A percentile compares a stretch with the other conserved stretches of the same genome.
Conservation (phyloP, 2,329 filamentous ascomycete species). For the Pyrenophora tritici-repentis region DNA sequence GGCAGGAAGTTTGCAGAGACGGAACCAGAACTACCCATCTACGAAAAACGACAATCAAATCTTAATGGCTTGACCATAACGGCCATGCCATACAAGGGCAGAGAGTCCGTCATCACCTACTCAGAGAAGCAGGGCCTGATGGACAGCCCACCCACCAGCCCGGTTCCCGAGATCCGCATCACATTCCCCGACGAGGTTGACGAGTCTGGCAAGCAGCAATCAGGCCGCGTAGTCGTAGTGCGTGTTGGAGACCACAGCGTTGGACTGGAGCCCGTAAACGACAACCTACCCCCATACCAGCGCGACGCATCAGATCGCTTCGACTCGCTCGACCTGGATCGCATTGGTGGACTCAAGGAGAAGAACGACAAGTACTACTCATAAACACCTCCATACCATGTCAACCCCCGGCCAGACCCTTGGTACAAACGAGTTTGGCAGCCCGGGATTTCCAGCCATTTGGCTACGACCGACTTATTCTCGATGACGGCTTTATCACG, state of each 20-base stretch:
- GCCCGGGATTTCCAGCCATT: constrained; percentile 33
- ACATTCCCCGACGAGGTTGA: constrained; percentile 97
- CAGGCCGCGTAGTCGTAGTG: constrained; percentile 88
- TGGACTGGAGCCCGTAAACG: constrained; percentile 81
- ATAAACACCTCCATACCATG: constrained; percentile 16
- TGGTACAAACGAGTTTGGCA: constrained; percentile 18
- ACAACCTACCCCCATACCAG: constrained; percentile 87
- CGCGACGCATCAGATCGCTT: constrained; percentile 79
- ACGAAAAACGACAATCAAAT: constrained; percentile 63
- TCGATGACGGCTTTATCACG: constrained; percentile 42
- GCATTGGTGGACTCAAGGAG: constrained; percentile 92
- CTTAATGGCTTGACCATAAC: constrained; percentile 64
- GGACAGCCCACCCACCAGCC: constrained; percentile 71
- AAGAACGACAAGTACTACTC: constrained; percentile 66
- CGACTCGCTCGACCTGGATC: constrained; percentile 91
- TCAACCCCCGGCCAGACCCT: constrained; percentile 25
- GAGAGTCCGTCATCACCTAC: constrained; percentile 75
- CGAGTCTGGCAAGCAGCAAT: constrained; percentile 75
- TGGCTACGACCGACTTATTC: constrained; percentile 46
- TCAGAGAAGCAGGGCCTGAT: constrained; percentile 80
- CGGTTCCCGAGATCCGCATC: constrained; percentile 93
- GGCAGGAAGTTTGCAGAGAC: constrained; percentile 52
- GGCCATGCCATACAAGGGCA: constrained; percentile 51
- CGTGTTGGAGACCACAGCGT: constrained; percentile 86
- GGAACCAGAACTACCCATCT: constrained; percentile 64